Evolutionary conservation across 495 filamentous ascomycete species (phyloP), one percentile per base, ranked within the genome.

Genomic region (Podospora appendiculata): DNA sequence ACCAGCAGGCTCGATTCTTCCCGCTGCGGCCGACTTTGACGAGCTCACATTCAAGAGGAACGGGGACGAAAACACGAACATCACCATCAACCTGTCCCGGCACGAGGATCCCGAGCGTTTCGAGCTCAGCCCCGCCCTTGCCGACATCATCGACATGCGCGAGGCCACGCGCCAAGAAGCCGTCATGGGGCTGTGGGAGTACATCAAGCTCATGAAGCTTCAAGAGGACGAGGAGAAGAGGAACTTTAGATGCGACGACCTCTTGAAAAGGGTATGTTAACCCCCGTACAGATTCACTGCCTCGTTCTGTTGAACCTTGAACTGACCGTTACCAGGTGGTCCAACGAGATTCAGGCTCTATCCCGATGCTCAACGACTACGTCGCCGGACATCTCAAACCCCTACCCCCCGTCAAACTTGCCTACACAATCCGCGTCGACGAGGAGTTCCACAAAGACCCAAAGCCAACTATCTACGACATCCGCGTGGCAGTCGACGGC

Each of bases 221-320:
- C 87, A 92, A 63, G 92, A 96, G 57, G 89, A 95, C 50, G 91
- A 96, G 18, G 93, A 99, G 63, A 89, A 89, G 74, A 80, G 93
- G 50, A 83, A 83, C 44, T 89, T 99, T 53, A 83, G 86, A 52
- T 97, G 94, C 61, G 93, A 99, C 66, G 83, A 88, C 14, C 79
- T 83, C 14, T 62, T 98, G 51, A 79, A 77, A 72, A 79, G 78
- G 56, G 92, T 94, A 25, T 25, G 25, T 25, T 25, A 25, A 5
- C 25, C 25, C 25, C 75, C n/a, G 6, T 45, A 6, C 25, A 13
- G 8, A 13, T 32, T 36, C 38, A n/a, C 39, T 19, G 35, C 41
- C 6, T 32, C 32, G 12, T 32, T 44, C 10, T 41, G 34, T 18
- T 25, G 19, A 17, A 17, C 38, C 47, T 8, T 17, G 53, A 41